A percentile compares a stretch with the other conserved stretches of the same genome.
phyloP scores from a whole-genome alignment of 2,329 filamentous ascomycete genomes.

The Aspergillus viridinutans region DNA sequence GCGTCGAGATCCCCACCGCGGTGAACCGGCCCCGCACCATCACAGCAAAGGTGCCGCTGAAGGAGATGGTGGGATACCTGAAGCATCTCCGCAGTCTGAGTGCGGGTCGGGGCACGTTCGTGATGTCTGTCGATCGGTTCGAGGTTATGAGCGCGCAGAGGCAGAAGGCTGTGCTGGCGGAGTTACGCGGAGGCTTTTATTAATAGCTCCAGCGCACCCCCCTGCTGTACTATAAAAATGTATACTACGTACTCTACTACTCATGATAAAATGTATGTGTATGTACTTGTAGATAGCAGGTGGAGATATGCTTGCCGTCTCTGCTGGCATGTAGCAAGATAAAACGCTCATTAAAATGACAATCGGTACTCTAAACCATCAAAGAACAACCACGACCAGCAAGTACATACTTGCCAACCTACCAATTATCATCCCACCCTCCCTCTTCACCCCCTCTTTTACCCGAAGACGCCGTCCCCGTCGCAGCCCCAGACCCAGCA shows the following conservation, averaged over 20 bases:
- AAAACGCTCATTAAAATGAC: background rate
- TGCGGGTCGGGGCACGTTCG: constrained; percentile 72
- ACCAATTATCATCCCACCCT: constrained; percentile 53
- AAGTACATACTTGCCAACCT: constrained; percentile 4
- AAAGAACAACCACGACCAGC: too few species aligned
- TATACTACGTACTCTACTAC: background rate
- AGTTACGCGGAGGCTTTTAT: constrained; percentile 36
- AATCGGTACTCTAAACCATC: background rate
- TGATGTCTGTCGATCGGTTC: constrained; percentile 69
- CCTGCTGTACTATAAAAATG: constrained; percentile 3
- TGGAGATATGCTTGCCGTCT: background rate
- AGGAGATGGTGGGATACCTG: constrained; percentile 95
- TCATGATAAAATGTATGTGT: background rate
- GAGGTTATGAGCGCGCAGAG: constrained; percentile 61
- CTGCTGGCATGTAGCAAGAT: background rate
- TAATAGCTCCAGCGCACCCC: background rate
- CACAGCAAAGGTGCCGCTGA: constrained; percentile 81
- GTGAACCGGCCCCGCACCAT: constrained; percentile 58
- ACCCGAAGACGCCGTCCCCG: constrained; percentile 16
- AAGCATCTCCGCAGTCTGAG: constrained; percentile 86
- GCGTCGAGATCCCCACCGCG: constrained; percentile 23
- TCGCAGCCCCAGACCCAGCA: constrained; percentile 10
- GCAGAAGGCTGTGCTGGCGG: constrained; percentile 53
- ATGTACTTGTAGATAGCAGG: background rate
- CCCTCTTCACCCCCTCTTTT: constrained; percentile 49